Evolutionary conservation across 805 yeast genomes (phyloP).

Genomic region (Barnettozyma wickerhamii): DNA sequence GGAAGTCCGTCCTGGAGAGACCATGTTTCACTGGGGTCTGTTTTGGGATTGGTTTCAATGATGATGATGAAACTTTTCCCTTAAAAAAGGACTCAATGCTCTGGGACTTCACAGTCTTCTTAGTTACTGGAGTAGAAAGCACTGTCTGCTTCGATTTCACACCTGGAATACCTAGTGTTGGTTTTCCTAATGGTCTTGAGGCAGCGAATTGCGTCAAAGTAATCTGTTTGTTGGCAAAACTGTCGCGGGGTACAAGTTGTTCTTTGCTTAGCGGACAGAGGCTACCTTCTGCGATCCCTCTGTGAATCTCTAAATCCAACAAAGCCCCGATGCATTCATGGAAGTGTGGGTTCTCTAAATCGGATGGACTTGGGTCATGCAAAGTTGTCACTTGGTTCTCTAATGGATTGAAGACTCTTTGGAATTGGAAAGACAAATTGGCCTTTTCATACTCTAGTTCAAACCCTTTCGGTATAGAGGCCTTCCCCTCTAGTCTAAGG

Average conservation of each 20-base stretch:
- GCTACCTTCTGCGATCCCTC: slow-evolving; percentile 56
- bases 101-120: neutral
- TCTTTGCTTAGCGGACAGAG: slow-evolving; percentile 51
- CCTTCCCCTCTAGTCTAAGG: slow-evolving; percentile 57
- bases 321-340: slow-evolving; percentile 38
- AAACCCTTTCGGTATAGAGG: slow-evolving; percentile 51
- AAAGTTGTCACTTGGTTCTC: slow-evolving; percentile 47
- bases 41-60: neutral
- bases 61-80: too few species aligned
- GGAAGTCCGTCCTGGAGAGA: neutral
- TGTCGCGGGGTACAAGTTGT: slow-evolving; percentile 19
- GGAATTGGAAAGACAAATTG: slow-evolving; percentile 73
- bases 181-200: neutral
- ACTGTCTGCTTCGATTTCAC: neutral
- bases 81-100: slow-evolving; percentile 17
- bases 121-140: neutral
- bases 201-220: neutral
- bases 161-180: neutral
- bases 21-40: neutral
- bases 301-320: slow-evolving; percentile 43
- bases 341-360: slow-evolving; percentile 21
- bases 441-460: slow-evolving; percentile 62
- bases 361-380: slow-evolving; percentile 45
- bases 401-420: slow-evolving; percentile 77
- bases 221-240: neutral